Evolutionary conservation across 305 asterid genomes (phyloP).

Genomic region (Galium porrigens): DNA sequence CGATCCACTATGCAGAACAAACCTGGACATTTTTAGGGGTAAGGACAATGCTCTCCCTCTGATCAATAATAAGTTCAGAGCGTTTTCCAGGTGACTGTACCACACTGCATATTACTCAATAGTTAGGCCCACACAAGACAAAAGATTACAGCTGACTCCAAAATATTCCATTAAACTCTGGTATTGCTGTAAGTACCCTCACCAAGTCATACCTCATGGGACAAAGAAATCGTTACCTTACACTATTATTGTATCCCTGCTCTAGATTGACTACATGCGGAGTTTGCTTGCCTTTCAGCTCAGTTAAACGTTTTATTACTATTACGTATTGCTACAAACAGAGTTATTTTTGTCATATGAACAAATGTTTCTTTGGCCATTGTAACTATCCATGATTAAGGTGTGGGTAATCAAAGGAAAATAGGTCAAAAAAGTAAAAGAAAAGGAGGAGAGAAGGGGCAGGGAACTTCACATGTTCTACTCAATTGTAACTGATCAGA

Average conservation of each 20-base stretch:
- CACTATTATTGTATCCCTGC: not conserved
- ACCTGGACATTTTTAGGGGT: slow-evolving; percentile 98
- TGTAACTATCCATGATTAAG: not conserved
- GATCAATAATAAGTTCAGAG: slow-evolving; percentile 54
- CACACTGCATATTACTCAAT: slow-evolving; percentile 38
- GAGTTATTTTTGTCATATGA: not conserved
- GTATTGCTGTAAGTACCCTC: not conserved
- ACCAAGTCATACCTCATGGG: slow-evolving; percentile 5
- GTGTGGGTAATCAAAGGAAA: not conserved
- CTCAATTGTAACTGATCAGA: not conserved
- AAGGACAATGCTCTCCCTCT: slow-evolving; percentile 70
- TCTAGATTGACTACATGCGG: not conserved
- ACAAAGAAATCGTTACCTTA: not conserved
- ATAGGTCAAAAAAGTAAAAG: not conserved
- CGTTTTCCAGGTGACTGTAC: slow-evolving; percentile 65
- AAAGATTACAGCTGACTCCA: not conserved
- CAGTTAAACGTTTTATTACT: not conserved
- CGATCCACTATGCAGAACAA: slow-evolving; percentile 12
- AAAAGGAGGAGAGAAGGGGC: not conserved
- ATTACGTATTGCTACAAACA: not conserved
- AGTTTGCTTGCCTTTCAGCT: not conserved
- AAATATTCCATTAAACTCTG: not conserved
- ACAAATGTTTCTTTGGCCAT: not conserved
- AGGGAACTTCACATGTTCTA: not conserved
- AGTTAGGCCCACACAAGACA: slow-evolving; percentile 8